Conservation (phyloP, 805 yeast genomes). For the Starmerella riodocensis region DNA sequence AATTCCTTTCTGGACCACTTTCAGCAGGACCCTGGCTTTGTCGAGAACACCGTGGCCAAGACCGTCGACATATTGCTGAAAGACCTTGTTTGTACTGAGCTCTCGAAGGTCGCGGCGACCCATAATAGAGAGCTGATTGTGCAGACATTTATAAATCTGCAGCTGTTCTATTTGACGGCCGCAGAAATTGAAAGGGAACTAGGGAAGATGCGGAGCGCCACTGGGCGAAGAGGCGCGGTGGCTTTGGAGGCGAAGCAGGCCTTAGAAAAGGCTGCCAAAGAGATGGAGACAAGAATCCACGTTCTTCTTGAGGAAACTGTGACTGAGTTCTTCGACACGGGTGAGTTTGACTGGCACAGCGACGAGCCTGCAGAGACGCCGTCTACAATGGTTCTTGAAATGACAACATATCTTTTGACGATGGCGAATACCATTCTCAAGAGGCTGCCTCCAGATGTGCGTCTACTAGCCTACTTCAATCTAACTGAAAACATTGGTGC, state of each 20-base stretch:
- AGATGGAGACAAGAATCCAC: constrained; percentile 70
- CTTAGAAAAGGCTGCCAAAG: constrained; percentile 47
- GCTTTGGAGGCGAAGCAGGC: constrained; percentile 40
- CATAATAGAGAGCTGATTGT: constrained; percentile 80
- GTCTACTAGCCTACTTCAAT: constrained; percentile 67
- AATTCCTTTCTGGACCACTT: constrained; percentile 51
- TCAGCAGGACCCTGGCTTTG: constrained; percentile 46
- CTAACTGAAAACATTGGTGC: constrained; percentile 76
- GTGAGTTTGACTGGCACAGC: constrained; percentile 75
- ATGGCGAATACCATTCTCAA: constrained; percentile 75
- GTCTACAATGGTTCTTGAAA: constrained; percentile 61
- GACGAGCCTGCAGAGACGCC: constrained; percentile 39
- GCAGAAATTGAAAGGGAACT: constrained; percentile 41
- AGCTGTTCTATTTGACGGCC: constrained; percentile 68
- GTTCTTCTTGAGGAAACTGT: constrained; percentile 71
- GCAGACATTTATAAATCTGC: constrained; percentile 77
- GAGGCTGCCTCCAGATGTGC: constrained; percentile 63
- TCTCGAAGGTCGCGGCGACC: constrained; percentile 48
- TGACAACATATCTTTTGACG: constrained; percentile 73
- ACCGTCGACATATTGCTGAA: constrained; percentile 59
- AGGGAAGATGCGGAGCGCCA: constrained; percentile 27
- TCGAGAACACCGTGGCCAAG: constrained; percentile 45
- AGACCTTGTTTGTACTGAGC: constrained; percentile 50
- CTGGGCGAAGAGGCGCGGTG: constrained; percentile 31
- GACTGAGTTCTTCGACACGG: constrained; percentile 65